phyloP scores from a whole-genome alignment of 169 alveolate genomes.

The Eimeria brunetti region DNA sequence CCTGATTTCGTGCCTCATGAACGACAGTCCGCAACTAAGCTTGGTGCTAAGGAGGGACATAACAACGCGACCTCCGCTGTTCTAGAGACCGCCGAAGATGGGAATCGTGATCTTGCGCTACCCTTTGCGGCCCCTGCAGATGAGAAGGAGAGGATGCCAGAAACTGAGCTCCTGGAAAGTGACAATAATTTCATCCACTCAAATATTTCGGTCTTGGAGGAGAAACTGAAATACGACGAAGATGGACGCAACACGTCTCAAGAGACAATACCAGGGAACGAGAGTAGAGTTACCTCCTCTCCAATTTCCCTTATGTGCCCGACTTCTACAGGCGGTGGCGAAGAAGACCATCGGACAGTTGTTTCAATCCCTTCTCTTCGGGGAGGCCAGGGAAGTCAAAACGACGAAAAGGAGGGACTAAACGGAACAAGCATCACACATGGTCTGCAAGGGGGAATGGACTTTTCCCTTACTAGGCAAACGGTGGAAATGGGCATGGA shows the following conservation, averaged over 20 bases:
- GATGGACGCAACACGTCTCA: slow-evolving; percentile 33
- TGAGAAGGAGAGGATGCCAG: neutral
- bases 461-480: neutral
- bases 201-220: neutral
- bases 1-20: neutral
- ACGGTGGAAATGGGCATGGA: neutral
- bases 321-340: slow-evolving; percentile 12
- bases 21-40: neutral
- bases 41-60: neutral
- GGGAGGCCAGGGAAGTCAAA: neutral
- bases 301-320: neutral
- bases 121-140: neutral
- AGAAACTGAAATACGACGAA: neutral
- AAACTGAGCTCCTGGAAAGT: neutral
- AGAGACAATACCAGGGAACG: slow-evolving; percentile 23
- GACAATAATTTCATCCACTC: neutral
- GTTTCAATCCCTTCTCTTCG: neutral
- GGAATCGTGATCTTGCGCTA: neutral
- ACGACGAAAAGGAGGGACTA: neutral
- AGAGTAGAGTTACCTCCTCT: slow-evolving; percentile 26
- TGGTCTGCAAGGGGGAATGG: neutral
- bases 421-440: neutral
- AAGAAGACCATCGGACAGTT: slow-evolving; percentile 13
- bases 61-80: neutral
- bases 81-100: neutral